These are phyloP conservation scores for Kazachstania martiniae DNA, from an alignment of 805 yeast species.

Conservation along the genomic window DNA sequence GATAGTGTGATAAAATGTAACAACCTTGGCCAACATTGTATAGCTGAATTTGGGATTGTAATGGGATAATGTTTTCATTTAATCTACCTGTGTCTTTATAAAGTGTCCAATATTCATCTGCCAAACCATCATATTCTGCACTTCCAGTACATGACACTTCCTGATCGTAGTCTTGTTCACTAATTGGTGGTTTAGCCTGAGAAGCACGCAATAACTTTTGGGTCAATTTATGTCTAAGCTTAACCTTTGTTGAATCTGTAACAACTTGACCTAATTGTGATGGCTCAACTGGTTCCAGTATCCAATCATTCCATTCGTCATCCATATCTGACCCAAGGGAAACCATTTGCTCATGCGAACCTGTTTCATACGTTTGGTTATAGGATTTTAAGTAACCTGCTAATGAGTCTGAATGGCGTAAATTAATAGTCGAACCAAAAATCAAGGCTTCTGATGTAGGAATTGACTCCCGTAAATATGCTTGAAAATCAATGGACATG, in stretches of 20 bases:
- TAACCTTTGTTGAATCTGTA: conserved; percentile 28
- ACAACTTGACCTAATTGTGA: conserved; percentile 3
- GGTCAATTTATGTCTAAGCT: conserved; percentile 62
- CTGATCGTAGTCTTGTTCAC: conserved; percentile 81
- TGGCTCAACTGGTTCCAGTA: conserved; percentile 35
- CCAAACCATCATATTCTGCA: conserved; percentile 50
- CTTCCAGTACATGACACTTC: conserved; percentile 72
- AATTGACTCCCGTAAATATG: conserved; percentile 36
- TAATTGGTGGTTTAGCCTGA: conserved; percentile 65
- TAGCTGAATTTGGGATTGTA: conserved; percentile 45
- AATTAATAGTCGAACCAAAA: conserved; percentile 58
- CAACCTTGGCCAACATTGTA: conserved; percentile 61
- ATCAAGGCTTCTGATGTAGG: conserved; percentile 50
- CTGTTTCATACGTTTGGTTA: conserved; percentile 47
- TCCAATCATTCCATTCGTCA: conserved; percentile 63
- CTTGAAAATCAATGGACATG: conserved; percentile 59
- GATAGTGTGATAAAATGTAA: conserved; percentile 59
- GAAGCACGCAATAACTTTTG: conserved; percentile 61
- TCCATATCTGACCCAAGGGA: conserved; percentile 53
- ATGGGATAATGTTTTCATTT: conserved; percentile 46
- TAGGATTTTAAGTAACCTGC: conserved; percentile 83
- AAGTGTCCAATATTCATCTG: conserved; percentile 60
- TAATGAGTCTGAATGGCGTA: conserved; percentile 58
- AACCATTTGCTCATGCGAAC: conserved; percentile 69
- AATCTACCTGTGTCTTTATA: conserved; percentile 34